Evolutionary conservation across 371 early-diverging fungal species (phyloP).

Genomic region (Syncephalastrum racemosum): DNA sequence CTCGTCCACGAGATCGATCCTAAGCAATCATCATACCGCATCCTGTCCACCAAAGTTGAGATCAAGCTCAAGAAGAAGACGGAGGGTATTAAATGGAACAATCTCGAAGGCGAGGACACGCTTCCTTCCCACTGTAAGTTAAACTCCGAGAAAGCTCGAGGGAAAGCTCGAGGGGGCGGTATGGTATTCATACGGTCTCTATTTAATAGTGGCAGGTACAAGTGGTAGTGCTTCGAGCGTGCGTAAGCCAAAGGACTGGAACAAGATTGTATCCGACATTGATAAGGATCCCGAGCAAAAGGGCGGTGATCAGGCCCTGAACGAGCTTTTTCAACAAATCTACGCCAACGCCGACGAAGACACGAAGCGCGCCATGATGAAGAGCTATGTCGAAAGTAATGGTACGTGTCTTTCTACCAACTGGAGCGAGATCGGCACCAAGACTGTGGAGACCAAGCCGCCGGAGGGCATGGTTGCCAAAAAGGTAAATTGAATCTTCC

Average conservation of each 20-base stretch:
- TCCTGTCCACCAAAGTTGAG: constrained; percentile 92
- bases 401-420: constrained; percentile 96
- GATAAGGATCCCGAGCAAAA: constrained; percentile 75
- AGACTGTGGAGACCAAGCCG: constrained; percentile 80
- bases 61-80: constrained; percentile 82
- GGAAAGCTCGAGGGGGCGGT: too few species aligned
- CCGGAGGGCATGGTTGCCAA: constrained; percentile 92
- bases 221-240: constrained; percentile 24
- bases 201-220: constrained; percentile 21
- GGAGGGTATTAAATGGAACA: constrained; percentile 76
- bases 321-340: constrained; percentile 89
- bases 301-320: constrained; percentile 86
- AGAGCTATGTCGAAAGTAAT: constrained; percentile 93
- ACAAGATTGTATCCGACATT: constrained; percentile 64
- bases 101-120: constrained; percentile 73
- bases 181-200: neutral
- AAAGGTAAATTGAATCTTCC: constrained; percentile 15
- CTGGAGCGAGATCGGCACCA: constrained; percentile 91
- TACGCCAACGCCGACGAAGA: constrained; percentile 92
- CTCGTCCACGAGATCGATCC: constrained; percentile 77
- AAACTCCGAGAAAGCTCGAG: too few species aligned
- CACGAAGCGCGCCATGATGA: constrained; percentile 96
- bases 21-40: constrained; percentile 62
- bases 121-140: constrained; percentile 29
- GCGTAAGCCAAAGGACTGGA: constrained; percentile 80